phyloP scores from a whole-genome alignment of 768 basidiomycete genomes.

The Lactifluus subvellereus region DNA sequence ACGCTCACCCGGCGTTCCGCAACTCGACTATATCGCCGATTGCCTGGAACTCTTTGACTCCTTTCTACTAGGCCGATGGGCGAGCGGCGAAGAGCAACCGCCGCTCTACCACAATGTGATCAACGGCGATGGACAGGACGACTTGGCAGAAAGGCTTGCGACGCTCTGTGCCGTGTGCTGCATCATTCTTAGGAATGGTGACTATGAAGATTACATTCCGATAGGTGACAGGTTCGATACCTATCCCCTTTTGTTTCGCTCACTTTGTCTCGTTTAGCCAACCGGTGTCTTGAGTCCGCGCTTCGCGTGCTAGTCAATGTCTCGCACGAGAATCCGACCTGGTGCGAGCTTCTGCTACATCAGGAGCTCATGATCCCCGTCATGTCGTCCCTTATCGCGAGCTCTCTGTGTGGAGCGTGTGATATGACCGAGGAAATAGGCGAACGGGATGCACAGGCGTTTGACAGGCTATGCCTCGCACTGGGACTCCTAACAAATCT shows the following conservation, averaged over 20 bases:
- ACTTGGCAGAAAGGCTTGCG: constrained; percentile 45
- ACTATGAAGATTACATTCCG: constrained; percentile 22
- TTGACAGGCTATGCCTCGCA: constrained; percentile 72
- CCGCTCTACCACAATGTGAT: constrained; percentile 26
- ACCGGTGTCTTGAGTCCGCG: constrained; percentile 48
- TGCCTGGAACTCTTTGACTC: constrained; percentile 58
- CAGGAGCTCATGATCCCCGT: constrained; percentile 43
- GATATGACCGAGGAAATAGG: constrained; percentile 22
- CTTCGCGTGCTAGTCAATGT: constrained; percentile 67
- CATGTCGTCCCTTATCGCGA: constrained; percentile 43
- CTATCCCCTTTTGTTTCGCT: not conserved
- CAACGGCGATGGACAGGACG: constrained; percentile 37
- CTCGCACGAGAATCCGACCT: constrained; percentile 54
- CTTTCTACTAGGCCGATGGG: constrained; percentile 58
- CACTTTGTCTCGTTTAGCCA: constrained; percentile 29
- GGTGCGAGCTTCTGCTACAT: constrained; percentile 49
- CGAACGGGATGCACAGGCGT: constrained; percentile 36
- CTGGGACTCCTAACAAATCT: constrained; percentile 74
- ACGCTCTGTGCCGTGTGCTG: constrained; percentile 49
- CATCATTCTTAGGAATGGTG: constrained; percentile 30
- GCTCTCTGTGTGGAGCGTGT: constrained; percentile 31
- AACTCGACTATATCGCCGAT: constrained; percentile 45
- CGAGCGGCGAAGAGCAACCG: constrained; percentile 25
- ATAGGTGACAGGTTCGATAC: not conserved
- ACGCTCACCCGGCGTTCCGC: constrained; percentile 29